Percentiles rank a stretch among this genome's conserved stretches.
These are phyloP conservation scores for Magnusiomyces sp. DNA, from an alignment of 1,139 yeast genomes.

Conservation along the genomic window DNA sequence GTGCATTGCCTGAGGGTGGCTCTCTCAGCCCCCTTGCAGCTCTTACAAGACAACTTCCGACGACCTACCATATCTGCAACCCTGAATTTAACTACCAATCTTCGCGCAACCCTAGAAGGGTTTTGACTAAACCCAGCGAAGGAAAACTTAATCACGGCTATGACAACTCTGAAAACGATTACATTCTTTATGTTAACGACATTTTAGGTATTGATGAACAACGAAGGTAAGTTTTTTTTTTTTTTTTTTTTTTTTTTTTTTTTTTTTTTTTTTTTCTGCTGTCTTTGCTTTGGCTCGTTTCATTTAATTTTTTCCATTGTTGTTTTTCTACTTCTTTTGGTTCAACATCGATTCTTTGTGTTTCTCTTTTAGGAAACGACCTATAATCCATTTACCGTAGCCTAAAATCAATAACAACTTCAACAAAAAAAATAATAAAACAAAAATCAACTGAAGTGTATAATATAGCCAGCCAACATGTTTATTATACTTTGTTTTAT, in stretches of 20 bases:
- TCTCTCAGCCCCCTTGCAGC: constrained; percentile 85
- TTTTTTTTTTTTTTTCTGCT: not conserved
- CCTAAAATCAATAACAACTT: no score
- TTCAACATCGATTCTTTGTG: not conserved
- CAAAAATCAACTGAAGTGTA: no score
- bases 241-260: not conserved
- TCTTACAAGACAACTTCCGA: constrained; percentile 64
- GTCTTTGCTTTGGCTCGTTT: not conserved
- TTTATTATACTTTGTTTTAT: no score
- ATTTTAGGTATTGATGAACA: constrained; percentile 84
- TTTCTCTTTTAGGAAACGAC: no score
- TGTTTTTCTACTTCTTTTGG: not conserved
- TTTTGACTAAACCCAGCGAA: constrained; percentile 85
- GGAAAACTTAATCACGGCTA: constrained; percentile 72
- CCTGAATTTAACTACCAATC: constrained; percentile 80
- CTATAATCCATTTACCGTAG: no score
- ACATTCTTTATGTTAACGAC: constrained; percentile 88
- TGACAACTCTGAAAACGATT: constrained; percentile 86
- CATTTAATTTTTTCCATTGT: not conserved
- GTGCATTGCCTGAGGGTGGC: constrained; percentile 71
- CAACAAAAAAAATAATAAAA: no score
- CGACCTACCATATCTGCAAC: constrained; percentile 79
- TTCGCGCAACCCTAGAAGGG: constrained; percentile 82
- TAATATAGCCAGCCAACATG: no score
- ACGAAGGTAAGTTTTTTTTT: constrained; percentile 33